Evolutionary conservation across 2,329 filamentous ascomycete genomes (phyloP).

Genomic region (Parastagonospora nodorum): DNA sequence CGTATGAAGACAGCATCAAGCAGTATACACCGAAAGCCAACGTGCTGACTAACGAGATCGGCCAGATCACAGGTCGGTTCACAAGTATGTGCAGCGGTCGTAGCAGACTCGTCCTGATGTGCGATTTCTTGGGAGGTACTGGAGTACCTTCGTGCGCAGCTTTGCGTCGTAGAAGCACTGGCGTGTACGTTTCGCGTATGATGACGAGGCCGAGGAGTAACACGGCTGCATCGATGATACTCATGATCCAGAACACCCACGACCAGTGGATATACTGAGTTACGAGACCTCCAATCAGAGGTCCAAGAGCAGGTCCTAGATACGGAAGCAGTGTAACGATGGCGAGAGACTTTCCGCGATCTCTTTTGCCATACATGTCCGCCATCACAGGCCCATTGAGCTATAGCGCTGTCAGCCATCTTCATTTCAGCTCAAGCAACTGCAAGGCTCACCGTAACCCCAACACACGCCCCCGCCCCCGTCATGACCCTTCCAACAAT

Average conservation of each 20-base stretch:
- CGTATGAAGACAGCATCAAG: slow-evolving; percentile 27
- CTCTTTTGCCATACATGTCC: slow-evolving; percentile 13
- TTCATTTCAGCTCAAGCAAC: not conserved
- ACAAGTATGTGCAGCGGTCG: slow-evolving; percentile 61
- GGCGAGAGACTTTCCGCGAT: slow-evolving; percentile 18
- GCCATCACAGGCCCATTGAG: slow-evolving; percentile 19
- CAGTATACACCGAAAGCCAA: slow-evolving; percentile 47
- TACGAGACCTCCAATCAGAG: slow-evolving; percentile 29
- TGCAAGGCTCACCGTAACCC: slow-evolving; percentile 8
- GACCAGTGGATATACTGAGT: slow-evolving; percentile 22
- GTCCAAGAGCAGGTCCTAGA: slow-evolving; percentile 31
- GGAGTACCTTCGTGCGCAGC: slow-evolving; percentile 50
- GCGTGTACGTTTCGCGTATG: slow-evolving; percentile 53
- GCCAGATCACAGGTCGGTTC: slow-evolving; percentile 57
- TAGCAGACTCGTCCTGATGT: slow-evolving; percentile 39
- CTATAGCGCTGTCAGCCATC: slow-evolving; percentile 1
- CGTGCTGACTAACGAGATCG: slow-evolving; percentile 48
- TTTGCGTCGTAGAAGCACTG: slow-evolving; percentile 50
- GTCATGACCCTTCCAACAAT: slow-evolving; percentile 16
- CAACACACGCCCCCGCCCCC: slow-evolving; percentile 17
- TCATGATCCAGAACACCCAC: slow-evolving; percentile 33
- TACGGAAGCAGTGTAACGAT: slow-evolving; percentile 12
- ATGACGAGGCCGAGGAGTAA: slow-evolving; percentile 36
- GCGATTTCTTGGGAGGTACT: slow-evolving; percentile 55
- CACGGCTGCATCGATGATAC: slow-evolving; percentile 19